Conservation (phyloP, 1,284 basidiomycete species). For the Heliocybe sulcata region DNA sequence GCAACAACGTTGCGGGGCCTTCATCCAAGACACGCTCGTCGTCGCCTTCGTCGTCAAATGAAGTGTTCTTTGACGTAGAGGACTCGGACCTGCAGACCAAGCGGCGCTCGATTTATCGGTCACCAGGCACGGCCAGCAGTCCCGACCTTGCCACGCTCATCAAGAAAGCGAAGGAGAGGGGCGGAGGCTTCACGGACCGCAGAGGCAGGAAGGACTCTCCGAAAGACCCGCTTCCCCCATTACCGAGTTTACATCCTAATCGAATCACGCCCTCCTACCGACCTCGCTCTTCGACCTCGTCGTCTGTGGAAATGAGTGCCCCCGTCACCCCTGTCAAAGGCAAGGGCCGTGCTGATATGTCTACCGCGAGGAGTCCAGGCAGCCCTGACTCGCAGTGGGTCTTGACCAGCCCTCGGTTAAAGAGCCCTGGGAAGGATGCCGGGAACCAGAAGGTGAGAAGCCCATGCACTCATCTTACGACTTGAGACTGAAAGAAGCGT, state of each 20-base stretch:
- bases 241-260: conserved; percentile 22
- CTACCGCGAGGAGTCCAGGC: conserved; percentile 11
- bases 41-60: conserved; percentile 37
- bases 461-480: conserved; percentile 6
- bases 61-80: conserved; percentile 58
- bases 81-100: conserved; percentile 61
- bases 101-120: conserved; percentile 78
- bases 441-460: conserved; percentile 34
- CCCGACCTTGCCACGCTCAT: conserved; percentile 83
- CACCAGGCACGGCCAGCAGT: conserved; percentile 81
- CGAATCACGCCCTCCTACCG: conserved; percentile 12
- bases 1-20: neutral
- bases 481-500: neutral
- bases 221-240: conserved; percentile 40
- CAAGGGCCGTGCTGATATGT: conserved; percentile 12
- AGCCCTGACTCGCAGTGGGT: conserved; percentile 42
- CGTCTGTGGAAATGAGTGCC: conserved; percentile 11
- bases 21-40: conserved; percentile 24
- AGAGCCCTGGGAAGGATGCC: conserved; percentile 31
- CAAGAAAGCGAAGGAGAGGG: conserved; percentile 70
- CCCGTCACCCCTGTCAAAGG: conserved; percentile 14
- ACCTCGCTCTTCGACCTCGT: conserved; percentile 28
- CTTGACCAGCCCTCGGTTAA: conserved; percentile 26
- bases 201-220: conserved; percentile 35
- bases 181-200: conserved; percentile 29